Base-by-base conservation (phyloP, 768 basidiomycete species). In the Boletellus sp. region DNA sequence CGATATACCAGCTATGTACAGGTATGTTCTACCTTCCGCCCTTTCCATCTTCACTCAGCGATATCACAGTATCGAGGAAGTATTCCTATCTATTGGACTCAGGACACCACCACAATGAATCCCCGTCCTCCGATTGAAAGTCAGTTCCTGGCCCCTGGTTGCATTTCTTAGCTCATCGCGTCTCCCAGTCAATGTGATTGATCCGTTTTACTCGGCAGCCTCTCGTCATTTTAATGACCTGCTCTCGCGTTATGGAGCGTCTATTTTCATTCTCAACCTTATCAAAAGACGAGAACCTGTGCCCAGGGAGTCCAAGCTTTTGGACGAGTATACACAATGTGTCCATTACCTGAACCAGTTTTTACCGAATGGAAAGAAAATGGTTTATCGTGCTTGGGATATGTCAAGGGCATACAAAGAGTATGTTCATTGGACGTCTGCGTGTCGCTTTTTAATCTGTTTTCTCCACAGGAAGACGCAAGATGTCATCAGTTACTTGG, bases 1-100 rank as follows among this genome's bases (percentile, higher is more conserved):
- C 85, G 89, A 46, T 97, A 90, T 62, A 96, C 96, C 0, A 93
- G 91, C 54, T 97, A 93, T 66, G 92, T 98, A 3, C 95, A 98
- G 72, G 90, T 83, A 57, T 6, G 69, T 33, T 15, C 5, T 3
- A 9, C 4, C 44, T 48, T 51, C 38, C 15, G 9, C 17, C 2
- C 17, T 20, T 12, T 44, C 10, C 9, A 4, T 28, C 16, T 24
- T 23, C 41, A 13, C 20, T 56, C 13, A 44, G 41, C 23, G 50
- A 24, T 48, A 23, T 19, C n/a, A 10, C 50, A 91, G 85, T 94
- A 94, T 65, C 79, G 95, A 19, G 95, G 95, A 7, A 94, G 91
- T 53, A 97, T 99, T 32, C 96, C 96, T 0, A 77, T 98, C 3
- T 94, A 88, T 63, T 99, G 96, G 96, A 89, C 90, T 12, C 95